Conservation (phyloP, 2,329 filamentous ascomycete genomes). For the Claviceps sp. region DNA sequence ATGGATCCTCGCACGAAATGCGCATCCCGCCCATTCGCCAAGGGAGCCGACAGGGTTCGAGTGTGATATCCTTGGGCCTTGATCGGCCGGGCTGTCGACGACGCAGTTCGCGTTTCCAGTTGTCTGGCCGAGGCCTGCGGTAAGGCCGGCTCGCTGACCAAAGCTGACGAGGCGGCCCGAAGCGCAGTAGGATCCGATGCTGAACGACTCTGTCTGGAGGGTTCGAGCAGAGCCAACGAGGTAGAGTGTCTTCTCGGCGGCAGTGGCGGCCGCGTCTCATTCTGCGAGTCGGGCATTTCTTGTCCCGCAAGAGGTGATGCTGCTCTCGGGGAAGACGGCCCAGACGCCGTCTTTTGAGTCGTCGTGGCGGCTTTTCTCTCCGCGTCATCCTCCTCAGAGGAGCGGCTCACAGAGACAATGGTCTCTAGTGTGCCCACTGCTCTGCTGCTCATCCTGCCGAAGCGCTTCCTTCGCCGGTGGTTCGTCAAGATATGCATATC, state of each 20-base stretch:
- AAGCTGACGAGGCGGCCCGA: conserved; percentile 23
- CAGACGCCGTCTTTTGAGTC: conserved; percentile 19
- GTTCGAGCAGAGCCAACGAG: conserved; percentile 25
- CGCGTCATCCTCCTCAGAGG: conserved; percentile 48
- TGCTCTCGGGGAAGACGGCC: conserved; percentile 17
- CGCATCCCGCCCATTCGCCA: conserved; percentile 14
- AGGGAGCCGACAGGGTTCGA: not conserved
- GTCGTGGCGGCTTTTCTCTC: conserved; percentile 43
- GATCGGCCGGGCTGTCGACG: conserved; percentile 4
- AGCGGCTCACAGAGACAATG: conserved; percentile 53
- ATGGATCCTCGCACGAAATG: conserved; percentile 16
- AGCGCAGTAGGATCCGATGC: conserved; percentile 17
- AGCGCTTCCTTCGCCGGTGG: conserved; percentile 20
- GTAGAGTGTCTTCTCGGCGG: conserved; percentile 16
- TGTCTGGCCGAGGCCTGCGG: conserved; percentile 42
- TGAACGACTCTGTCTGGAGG: conserved; percentile 20
- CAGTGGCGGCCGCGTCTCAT: conserved; percentile 6
- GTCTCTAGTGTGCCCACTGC: conserved; percentile 52
- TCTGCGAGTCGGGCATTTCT: conserved; percentile 13
- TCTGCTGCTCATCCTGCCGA: conserved; percentile 31
- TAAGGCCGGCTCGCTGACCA: conserved; percentile 42
- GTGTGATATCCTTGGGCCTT: not conserved
- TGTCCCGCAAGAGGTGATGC: conserved; percentile 16
- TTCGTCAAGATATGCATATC: conserved; percentile 23
- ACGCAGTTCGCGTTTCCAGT: conserved; percentile 29